phyloP scores from a whole-genome alignment of 1,139 yeast species.

The Protomyces inundatus region DNA sequence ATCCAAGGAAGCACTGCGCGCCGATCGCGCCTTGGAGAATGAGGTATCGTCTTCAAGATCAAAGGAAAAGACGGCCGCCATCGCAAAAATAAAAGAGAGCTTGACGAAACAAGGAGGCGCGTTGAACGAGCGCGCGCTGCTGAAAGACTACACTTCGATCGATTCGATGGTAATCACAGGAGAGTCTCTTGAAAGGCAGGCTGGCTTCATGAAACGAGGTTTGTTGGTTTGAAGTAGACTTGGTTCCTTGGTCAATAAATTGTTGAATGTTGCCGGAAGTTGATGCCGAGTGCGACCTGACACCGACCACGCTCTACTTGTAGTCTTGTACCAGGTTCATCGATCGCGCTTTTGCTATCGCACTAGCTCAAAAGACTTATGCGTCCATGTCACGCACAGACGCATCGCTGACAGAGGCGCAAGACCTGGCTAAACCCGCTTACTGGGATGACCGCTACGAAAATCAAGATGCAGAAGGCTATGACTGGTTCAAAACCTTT shows the following conservation, averaged over 20 bases:
- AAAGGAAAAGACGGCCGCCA: conserved; percentile 37
- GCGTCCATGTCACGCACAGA: too few relatives aligned
- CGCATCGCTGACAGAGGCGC: background rate
- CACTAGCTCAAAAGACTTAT: too few relatives aligned
- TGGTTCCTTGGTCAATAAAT: too few relatives aligned
- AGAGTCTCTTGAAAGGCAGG: background rate
- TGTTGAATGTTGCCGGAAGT: too few relatives aligned
- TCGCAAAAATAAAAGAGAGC: conserved; percentile 4
- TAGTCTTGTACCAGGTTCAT: too few relatives aligned
- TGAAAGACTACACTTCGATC: background rate
- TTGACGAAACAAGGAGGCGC: background rate
- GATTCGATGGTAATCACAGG: background rate
- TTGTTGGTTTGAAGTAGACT: too few relatives aligned
- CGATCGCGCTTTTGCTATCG: too few relatives aligned
- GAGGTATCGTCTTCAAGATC: conserved; percentile 33
- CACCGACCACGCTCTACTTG: too few relatives aligned
- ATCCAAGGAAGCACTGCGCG: conserved; percentile 1
- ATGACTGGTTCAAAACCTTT: conserved; percentile 36
- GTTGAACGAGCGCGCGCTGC: background rate
- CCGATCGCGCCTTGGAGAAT: background rate
- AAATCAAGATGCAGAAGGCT: conserved; percentile 29
- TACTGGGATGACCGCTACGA: conserved; percentile 23
- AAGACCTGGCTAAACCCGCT: conserved; percentile 13
- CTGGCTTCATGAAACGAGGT: background rate
- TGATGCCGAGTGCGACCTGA: too few relatives aligned